Percentiles rank a stretch among this genome's conserved stretches.
phyloP scores from a whole-genome alignment of 345 rosid species.

The Sonneratia caseolaris region DNA sequence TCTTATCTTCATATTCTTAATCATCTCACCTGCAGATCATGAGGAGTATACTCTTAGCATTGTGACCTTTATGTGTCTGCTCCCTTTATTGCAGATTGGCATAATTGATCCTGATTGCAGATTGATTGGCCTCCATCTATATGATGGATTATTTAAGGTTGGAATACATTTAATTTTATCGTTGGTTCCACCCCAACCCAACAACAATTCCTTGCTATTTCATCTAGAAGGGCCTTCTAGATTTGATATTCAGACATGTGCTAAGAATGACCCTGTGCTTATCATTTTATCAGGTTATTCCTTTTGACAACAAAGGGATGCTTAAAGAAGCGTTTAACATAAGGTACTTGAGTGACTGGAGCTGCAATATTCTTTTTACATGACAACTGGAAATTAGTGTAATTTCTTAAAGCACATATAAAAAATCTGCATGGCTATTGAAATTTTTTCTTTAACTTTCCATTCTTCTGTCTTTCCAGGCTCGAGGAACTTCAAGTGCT shows the following conservation, averaged over 20 bases:
- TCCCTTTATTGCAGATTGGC: constrained; percentile 52
- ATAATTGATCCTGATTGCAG: constrained; percentile 95
- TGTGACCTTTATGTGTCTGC: neutral
- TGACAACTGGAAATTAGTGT: neutral
- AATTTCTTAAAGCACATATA: neutral
- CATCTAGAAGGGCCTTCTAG: neutral
- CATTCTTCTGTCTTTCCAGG: constrained; percentile 32
- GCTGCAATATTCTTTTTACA: neutral
- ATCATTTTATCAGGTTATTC: constrained; percentile 56
- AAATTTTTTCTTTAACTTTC: neutral
- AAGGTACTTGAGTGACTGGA: constrained; percentile 30
- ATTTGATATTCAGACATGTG: neutral
- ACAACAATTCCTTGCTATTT: neutral
- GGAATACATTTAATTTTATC: neutral
- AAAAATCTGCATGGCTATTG: neutral
- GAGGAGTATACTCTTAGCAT: neutral
- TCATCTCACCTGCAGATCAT: neutral
- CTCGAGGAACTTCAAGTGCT: constrained; percentile 93
- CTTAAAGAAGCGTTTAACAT: constrained; percentile 91
- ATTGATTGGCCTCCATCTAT: constrained; percentile 87
- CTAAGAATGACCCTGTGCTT: constrained; percentile 2
- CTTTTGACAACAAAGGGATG: constrained; percentile 91
- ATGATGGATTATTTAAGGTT: constrained; percentile 96
- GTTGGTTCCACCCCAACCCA: too few species aligned
- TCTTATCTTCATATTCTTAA: neutral